Base-by-base conservation (phyloP, 208 protist genomes). In the Angomonas deanei region DNA sequence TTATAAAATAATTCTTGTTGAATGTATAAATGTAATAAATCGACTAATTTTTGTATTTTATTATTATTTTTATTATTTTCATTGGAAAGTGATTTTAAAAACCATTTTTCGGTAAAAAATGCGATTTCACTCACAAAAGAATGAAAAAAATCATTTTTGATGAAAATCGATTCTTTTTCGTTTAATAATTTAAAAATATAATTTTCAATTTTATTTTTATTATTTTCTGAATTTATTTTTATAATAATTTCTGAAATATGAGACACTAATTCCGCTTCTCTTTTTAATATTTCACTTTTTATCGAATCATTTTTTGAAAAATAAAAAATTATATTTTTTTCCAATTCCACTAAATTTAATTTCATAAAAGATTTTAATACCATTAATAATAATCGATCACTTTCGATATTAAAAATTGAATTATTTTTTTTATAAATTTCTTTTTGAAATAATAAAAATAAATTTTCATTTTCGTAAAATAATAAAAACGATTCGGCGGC, bases 361-460 rank as follows among this genome's bases (percentile, higher is more conserved):
- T 42, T 42, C 8, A 42, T 42, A 54, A 23, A 54, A 6, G 36
- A n/a, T 15, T 42, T 42, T 8, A 42, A 15, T 42, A 15, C 36
- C 15, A 15, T 42, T 42, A 8, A 15, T 42, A 42, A 42, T 15
- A 42, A n/a, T n/a, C 15, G 8, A 42, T 42, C 15, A 42, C 36
- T 42, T 8, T 42, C 8, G 15, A 42, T 8, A 42, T 27, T 11
- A 11, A 30, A 17, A 54, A 19, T 54, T 30, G 11, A 21, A 27
- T 19, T 27, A 54, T 54, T 27, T 15, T 27, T 54, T 21, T 27
- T 32, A 58, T 36, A n/a, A 30, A 58, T 54, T 21, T 30, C 8
- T 42, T 42, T n/a, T 60, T 42, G n/a, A 23, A 50, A 49, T 62
- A 49, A 57, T 13, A 66, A 66, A 48, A 56, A 57, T 30, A 66